A percentile compares a stretch with the other conserved stretches of the same genome.
phyloP scores from a whole-genome alignment of 2,329 filamentous ascomycete genomes.

The Fusarium sp. region DNA sequence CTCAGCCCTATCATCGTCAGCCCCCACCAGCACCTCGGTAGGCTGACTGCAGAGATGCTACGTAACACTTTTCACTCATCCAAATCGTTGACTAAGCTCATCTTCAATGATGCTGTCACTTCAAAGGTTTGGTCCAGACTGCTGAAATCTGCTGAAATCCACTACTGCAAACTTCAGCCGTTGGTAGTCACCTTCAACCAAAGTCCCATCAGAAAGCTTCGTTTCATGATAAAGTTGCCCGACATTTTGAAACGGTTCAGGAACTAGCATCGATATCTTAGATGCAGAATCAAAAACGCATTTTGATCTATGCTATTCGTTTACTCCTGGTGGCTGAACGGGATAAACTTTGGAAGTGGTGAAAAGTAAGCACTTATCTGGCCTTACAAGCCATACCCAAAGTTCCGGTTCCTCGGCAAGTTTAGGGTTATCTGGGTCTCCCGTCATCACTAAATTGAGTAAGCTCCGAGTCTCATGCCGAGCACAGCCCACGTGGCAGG shows the following conservation, averaged over 20 bases:
- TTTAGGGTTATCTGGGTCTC: background rate
- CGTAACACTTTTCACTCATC: background rate
- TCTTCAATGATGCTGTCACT: no score
- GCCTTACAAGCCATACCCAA: background rate
- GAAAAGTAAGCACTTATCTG: background rate
- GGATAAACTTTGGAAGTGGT: background rate
- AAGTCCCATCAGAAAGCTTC: background rate
- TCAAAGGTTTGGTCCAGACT: background rate
- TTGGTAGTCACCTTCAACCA: background rate
- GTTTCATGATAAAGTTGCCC: background rate
- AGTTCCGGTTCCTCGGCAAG: background rate
- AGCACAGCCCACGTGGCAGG: background rate
- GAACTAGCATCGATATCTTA: background rate
- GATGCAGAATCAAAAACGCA: background rate
- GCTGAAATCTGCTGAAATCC: background rate
- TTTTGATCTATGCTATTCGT: background rate
- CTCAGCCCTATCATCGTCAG: background rate
- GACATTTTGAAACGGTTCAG: rapidly evolving
- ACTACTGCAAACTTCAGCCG: background rate
- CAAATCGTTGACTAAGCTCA: background rate
- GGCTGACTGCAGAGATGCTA: background rate
- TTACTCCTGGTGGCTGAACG: background rate
- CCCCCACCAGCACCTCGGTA: background rate
- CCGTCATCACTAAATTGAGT: background rate
- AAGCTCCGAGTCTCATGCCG: background rate